Evolutionary conservation across 2,329 filamentous ascomycete genomes (phyloP), one percentile per base, ranked within the genome.

Genomic region (Graphilbum sp.): DNA sequence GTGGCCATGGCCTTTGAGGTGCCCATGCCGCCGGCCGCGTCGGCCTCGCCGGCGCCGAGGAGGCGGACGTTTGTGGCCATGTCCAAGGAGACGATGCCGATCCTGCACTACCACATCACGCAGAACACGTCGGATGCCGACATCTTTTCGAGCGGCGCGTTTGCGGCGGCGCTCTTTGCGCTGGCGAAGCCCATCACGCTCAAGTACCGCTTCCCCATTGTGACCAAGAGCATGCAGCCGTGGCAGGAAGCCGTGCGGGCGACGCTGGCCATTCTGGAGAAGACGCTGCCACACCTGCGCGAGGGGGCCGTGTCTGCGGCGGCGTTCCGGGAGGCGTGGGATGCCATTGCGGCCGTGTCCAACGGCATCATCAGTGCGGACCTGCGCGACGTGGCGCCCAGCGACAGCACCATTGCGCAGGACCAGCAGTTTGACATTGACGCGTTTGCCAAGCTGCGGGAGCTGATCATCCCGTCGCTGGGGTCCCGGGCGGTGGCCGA

Each of bases 51-150:
- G 40, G n/a, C n/a, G n/a, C n/a, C n/a, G n/a, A n/a, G n/a, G n/a
- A 74, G 74, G 40, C 80, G 84, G 7, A 93, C 85, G 0, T 96
- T 86, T 52, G 75, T 98, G 39, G 88, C 90, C 25, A 72, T 96
- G 51, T 85, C 87, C 1, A 93, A 90, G 54, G 72, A 73, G 17
- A 75, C 79, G 41, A 90, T 94, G 68, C 61, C 67, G 2, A 69
- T 85, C 34, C 56, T 92, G 2, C 66, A 80, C 45, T 60, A 58
- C 0, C 58, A 84, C 3, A 61, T 79, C 4, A 56, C 73, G 4
- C 58, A 63, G 15, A 75, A 83, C 44, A 67, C 73, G 0, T 54
- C 60, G 0, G 73, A 81, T 19, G 51, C 61, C n/a, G 73, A 80
- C 27, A 72, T 93, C 0, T 86, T 87, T 50, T 62, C 60, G 2